Evolutionary conservation across 257 asterid species (phyloP), one percentile per base, ranked within the genome.

Genomic region (Thymus quinquecostatus): DNA sequence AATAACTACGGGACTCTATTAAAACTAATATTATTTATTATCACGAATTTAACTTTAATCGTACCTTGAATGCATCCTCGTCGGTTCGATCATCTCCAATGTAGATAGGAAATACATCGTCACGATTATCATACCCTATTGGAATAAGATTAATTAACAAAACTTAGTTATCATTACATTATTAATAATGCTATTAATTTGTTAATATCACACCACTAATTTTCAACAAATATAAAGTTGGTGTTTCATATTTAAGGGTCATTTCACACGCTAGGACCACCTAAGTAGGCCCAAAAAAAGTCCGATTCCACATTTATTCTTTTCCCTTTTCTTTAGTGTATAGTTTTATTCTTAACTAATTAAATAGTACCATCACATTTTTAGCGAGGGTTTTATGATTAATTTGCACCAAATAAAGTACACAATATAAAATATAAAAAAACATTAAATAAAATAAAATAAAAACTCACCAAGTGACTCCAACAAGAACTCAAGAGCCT

Each of bases 51-150:
- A 21, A 21, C 21, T 21, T 21, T 21, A 21, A 21, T 21, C 21
- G 75, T 87, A 91, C 98, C 90, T 86, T 89, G 53, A 94, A 94
- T 1, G 97, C 98, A 79, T 91, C 97, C 76, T 94, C 98, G 49
- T 94, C 98, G 8, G 96, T 87, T 28, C 82, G 86, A 72, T 93
- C 98, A 69, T 93, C 98, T 5, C 98, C 98, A 57, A 94, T 94
- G 60, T 91, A 94, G 59, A 94, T 80, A 3, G 97, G 97, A 33
- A 89, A 91, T 10, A 89, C 97, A 68, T 94, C 90, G 50, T 81
- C 72, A 28, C 92, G 82, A 70, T 93, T 85, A 11, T 89, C 95
- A 61, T 85, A 89, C 7, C 98, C 98, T 89, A 72, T 59, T 32
- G 51, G 14, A 47, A 60, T 27, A 10, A 38, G 10, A 61, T 30